Base-by-base conservation (phyloP, 2,329 filamentous ascomycete genomes). In the Karstenula rhodostoma region DNA sequence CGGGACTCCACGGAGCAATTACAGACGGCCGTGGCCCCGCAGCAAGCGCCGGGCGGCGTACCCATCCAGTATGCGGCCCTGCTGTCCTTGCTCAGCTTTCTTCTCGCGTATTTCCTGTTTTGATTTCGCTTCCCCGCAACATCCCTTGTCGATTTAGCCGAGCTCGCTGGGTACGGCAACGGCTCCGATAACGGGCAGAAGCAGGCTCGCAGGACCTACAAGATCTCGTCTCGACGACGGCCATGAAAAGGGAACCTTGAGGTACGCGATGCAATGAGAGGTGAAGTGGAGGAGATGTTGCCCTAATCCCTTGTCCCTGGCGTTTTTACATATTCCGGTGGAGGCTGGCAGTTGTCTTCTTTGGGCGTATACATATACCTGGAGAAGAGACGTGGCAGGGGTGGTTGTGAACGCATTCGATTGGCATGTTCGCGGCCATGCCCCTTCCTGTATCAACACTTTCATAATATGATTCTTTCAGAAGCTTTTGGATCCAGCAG, bases 71-170 rank as follows among this genome's bases (percentile, higher is more conserved):
- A 94, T 64, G 92, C 92, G 47, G 94, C 95, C 23, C 83, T 88
- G 23, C 82, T 99, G 46, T 97, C 94, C 77, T 83, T 99, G 71
- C 72, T 96, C 65, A 94, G 92, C 83, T 99, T 99, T 82, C 80
- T 99, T 74, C 86, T 98, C 70, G 95, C 93, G 57, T 99, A 97
- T 81, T 87, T 98, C 79, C 93, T 99, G 84, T 99, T 99, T 80
- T 99, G 89, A 84, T 63, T 60, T 53, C 59, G 54, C 65, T 65
- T 62, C 60, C 64, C 64, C 65, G 63, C 65, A 67, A 60, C 66
- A 67, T 60, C 63, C 63, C 62, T 53, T 62, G 56, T 57, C 52
- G 46, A 55, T 61, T 54, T 52, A 64, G 59, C 62, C 59, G 68
- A 70, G 65, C 52, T 52, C 65, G 60, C 58, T 46, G 60, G 66